Evolutionary conservation across 1,139 yeast species (phyloP), one percentile per base, ranked within the genome.

Genomic region (Pichia sp.): DNA sequence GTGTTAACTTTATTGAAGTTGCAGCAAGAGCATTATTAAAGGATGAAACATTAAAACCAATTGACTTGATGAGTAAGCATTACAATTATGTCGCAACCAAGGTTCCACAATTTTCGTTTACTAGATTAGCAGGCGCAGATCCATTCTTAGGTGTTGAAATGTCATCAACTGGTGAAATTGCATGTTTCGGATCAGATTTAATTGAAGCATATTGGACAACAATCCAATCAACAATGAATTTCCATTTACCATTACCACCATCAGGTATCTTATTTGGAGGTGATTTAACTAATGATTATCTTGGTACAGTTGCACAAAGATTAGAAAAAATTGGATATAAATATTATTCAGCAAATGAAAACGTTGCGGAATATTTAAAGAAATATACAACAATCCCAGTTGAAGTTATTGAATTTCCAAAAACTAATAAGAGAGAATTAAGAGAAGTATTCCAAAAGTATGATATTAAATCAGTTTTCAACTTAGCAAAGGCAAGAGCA

Each of bases 81-180:
- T 78, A 76, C 68, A 77, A 81, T 63, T 86, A 89, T 65, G 98
- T 93, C 66, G 98, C 98, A 52, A 87, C 96, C 54, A 93, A 93
- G 75, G 97, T 91, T 46, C 99, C 99, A 49, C 99, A 93, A 73
- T 93, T 93, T 72, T 91, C 98, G 3, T 93, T 91, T 76, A 90
- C 99, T 45, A 86, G 99, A 74, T 79, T 93, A 65, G 97, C 98
- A 16, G 99, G 99, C 60, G 99, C 99, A 46, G 99, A 93, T 70
- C 99, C 99, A 59, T 90, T 87, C 79, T 79, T 93, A 67, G 99
- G 99, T 56, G 99, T 93, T 60, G 99, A 93, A 75, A 93, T 93
- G 99, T 87, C 98, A 8, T 91, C 98, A 16, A 93, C 99, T 48
- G 99, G 99, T 69, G 99, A 93, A 74, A 86, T 93, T 67, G 99